Percentiles rank a stretch among this genome's conserved stretches.
Evolutionary conservation across 345 rosid genomes (phyloP).

Genomic region (Erysimum cheiranthoides): DNA sequence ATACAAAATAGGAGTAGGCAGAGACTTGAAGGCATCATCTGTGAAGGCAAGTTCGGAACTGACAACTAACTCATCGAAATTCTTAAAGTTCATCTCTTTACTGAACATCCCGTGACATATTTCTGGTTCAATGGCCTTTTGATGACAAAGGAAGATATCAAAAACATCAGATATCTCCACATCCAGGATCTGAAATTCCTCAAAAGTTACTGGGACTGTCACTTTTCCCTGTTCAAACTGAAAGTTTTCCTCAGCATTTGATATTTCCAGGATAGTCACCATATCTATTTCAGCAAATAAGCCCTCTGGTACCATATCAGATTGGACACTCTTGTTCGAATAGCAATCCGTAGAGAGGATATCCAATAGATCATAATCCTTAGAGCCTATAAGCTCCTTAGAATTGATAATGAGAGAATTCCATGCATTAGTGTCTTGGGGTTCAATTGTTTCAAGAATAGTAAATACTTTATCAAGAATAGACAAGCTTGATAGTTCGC

Average conservation of each 20-base stretch:
- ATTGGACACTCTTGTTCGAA: conserved; percentile 50
- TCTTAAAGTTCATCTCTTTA: conserved; percentile 70
- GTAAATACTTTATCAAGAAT: conserved; percentile 56
- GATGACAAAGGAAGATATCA: conserved; percentile 52
- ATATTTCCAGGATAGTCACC: conserved; percentile 52
- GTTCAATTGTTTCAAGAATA: conserved; percentile 52
- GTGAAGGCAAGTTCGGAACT: conserved; percentile 67
- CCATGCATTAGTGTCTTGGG: conserved; percentile 42
- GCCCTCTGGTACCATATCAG: conserved; percentile 46
- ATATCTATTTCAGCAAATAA: conserved; percentile 52
- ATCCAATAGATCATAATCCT: conserved; percentile 50
- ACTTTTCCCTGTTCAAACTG: conserved; percentile 44
- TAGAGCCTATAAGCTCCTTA: conserved; percentile 55
- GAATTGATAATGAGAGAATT: conserved; percentile 44
- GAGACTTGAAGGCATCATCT: conserved; percentile 78
- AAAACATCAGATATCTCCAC: conserved; percentile 52
- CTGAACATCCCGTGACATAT: conserved; percentile 54
- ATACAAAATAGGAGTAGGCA: conserved; percentile 71
- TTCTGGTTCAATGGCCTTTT: conserved; percentile 50
- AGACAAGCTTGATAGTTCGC: conserved; percentile 47
- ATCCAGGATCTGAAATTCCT: conserved; percentile 64
- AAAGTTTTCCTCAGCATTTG: conserved; percentile 37
- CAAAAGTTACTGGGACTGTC: conserved; percentile 47
- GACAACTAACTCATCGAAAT: conserved; percentile 70
- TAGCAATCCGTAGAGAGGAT: conserved; percentile 57